These are phyloP conservation scores for Apiospora arundinis DNA, from an alignment of 2,329 filamentous ascomycete genomes.

Conservation along the genomic window DNA sequence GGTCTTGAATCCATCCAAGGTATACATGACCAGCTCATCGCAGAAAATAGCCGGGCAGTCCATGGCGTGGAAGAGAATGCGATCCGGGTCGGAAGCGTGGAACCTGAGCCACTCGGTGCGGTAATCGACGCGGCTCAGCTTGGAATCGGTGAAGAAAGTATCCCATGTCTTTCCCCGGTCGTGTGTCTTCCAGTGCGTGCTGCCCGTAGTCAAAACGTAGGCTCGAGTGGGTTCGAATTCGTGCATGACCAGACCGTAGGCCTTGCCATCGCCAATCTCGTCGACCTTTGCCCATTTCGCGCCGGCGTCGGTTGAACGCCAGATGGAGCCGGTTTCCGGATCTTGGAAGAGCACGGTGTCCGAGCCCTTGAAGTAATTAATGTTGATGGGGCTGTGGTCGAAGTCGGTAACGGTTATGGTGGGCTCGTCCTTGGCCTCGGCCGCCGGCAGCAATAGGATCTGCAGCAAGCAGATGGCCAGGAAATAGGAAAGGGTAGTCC, in stretches of 20 bases:
- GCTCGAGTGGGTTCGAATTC: conserved; percentile 80
- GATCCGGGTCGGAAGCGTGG: conserved; percentile 82
- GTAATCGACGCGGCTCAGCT: conserved; percentile 56
- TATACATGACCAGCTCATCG: conserved; percentile 72
- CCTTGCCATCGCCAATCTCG: conserved; percentile 67
- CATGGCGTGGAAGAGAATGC: conserved; percentile 84
- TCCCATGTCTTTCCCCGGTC: conserved; percentile 85
- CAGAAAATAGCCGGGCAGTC: conserved; percentile 70
- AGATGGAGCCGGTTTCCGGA: conserved; percentile 66
- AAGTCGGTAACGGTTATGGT: conserved; percentile 70
- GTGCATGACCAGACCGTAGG: conserved; percentile 74
- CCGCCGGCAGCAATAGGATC: conserved; percentile 45
- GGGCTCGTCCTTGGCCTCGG: conserved; percentile 67
- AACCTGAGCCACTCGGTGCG: conserved; percentile 68
- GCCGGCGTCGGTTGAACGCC: conserved; percentile 82
- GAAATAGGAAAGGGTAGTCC: conserved; percentile 24
- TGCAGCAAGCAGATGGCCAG: conserved; percentile 22
- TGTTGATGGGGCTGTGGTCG: conserved; percentile 67
- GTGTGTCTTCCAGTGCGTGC: conserved; percentile 80
- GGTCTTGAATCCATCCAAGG: conserved; percentile 81
- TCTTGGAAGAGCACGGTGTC: conserved; percentile 82
- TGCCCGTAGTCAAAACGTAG: conserved; percentile 74
- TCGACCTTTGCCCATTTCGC: conserved; percentile 73
- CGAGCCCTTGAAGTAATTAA: conserved; percentile 92
- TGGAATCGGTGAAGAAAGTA: conserved; percentile 68